Conservation (phyloP, 2,329 filamentous ascomycete species). For the Tolypocladium sp. region DNA sequence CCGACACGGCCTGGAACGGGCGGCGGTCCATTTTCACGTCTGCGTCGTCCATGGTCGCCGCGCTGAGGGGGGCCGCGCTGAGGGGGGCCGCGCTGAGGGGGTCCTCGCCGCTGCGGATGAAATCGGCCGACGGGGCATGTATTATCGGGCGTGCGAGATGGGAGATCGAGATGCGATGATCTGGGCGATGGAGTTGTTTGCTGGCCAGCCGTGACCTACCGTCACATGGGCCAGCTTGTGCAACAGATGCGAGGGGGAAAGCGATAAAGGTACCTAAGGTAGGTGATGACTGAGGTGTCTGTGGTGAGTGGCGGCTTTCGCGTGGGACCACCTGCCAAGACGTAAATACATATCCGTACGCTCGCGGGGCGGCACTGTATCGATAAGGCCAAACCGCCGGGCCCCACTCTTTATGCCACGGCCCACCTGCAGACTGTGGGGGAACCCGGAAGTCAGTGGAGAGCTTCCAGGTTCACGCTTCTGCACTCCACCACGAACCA, state of each 20-base stretch:
- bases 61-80: background rate
- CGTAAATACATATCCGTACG: too few relatives aligned
- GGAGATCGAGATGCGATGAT: background rate
- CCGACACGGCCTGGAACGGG: slow-evolving; percentile 15
- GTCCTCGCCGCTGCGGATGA: slow-evolving; percentile 3
- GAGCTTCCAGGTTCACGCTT: too few relatives aligned
- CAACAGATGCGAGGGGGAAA: background rate
- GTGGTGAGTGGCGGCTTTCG: background rate
- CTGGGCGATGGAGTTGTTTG: background rate
- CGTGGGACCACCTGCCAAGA: background rate
- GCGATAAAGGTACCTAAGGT: background rate
- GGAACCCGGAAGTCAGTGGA: background rate
- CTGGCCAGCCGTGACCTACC: background rate
- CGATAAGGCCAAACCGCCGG: background rate
- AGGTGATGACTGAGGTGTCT: background rate
- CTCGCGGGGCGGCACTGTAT: background rate
- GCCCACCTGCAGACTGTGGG: background rate
- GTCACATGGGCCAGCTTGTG: background rate
- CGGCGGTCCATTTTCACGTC: background rate
- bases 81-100: background rate
- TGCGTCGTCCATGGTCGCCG: slow-evolving; percentile 7
- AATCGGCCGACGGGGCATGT: slow-evolving; percentile 1
- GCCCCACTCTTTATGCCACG: too few relatives aligned
- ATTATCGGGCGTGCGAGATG: background rate
- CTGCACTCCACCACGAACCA: background rate